Evolutionary conservation across 2,329 filamentous ascomycete genomes (phyloP), one percentile per base, ranked within the genome.

Genomic region (Penicillium nordicum): DNA sequence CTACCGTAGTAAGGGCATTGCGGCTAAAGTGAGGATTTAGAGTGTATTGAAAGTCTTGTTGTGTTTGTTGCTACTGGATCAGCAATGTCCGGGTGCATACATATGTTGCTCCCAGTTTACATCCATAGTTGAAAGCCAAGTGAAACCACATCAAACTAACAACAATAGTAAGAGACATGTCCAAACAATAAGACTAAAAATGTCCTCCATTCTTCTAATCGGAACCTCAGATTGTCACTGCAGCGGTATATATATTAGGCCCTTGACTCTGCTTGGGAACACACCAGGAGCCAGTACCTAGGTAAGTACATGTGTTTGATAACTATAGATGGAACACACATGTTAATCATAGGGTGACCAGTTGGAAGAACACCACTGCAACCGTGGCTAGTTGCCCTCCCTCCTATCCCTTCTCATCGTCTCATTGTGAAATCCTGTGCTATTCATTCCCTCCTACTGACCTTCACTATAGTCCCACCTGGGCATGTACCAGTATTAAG

Each of bases 1-100:
- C 79, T 92, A 90, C 67, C 74, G 79, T 34, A 88, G 89, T 0
- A 80, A 78, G 58, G 88, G 88, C 0, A 89, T 93, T 61, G 87
- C 86, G 12, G 88, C 89, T 4, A 84, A 80, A 63, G 79, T 89
- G 25, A 69, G 67, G 36, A 51, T 75, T 42, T 67, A 55, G 51
- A 21, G 23, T 21, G 23, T 37, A 23, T 46, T 27, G 42, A 18
- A 50, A 41, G 21, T 44, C 25, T 37, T 8, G n/a, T n/a, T 50
- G 37, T 21, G 18, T 29, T 50, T 4, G 34, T 30, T 43, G 38
- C 38, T 50, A 38, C 48, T 27, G 38, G 29, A 44, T 40, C 23
- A 11, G 32, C 7, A 29, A 49, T 49, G 14, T 30, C 12, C 18
- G 7, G 29, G 38, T 21, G 18, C 7, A 12, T 23, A 8, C 11